Conservation (phyloP, 2,329 filamentous ascomycete species). For the Mycocentrospora acerina region DNA sequence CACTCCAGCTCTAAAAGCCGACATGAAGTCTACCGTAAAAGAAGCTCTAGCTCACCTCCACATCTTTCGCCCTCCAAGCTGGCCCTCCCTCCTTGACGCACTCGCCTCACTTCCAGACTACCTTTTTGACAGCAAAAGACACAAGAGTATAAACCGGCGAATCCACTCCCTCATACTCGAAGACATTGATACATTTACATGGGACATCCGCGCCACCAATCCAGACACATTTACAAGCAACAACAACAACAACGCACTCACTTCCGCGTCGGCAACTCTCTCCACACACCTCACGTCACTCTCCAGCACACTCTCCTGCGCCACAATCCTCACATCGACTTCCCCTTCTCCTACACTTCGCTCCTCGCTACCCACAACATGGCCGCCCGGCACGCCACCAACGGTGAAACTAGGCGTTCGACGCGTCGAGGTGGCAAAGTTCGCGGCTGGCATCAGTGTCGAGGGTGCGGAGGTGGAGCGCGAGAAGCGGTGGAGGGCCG, state of each 20-base stretch:
- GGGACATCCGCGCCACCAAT: slow-evolving; percentile 8
- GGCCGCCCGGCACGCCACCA: slow-evolving; percentile 22
- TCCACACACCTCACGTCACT: slow-evolving; percentile 13
- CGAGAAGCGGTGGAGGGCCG: slow-evolving; percentile 37
- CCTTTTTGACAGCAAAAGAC: slow-evolving; percentile 52
- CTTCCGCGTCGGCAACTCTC: slow-evolving; percentile 16
- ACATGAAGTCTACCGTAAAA: slow-evolving; percentile 33
- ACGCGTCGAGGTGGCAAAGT: slow-evolving; percentile 36
- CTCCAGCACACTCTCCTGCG: slow-evolving; percentile 11
- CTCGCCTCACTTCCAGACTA: slow-evolving; percentile 51
- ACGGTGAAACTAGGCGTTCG: slow-evolving; percentile 38
- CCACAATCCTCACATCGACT: slow-evolving; percentile 14
- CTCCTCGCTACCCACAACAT: slow-evolving; percentile 29
- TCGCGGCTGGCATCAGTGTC: slow-evolving; percentile 41
- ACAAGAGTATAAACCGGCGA: slow-evolving; percentile 49
- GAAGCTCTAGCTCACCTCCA: slow-evolving; percentile 57
- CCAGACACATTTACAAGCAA: not conserved
- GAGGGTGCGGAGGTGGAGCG: slow-evolving; percentile 42
- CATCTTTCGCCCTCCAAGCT: slow-evolving; percentile 58
- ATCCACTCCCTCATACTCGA: slow-evolving; percentile 58
- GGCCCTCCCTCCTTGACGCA: slow-evolving; percentile 52
- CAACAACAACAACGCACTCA: slow-evolving; percentile 8
- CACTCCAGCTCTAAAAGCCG: slow-evolving; percentile 7
- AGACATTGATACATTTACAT: slow-evolving; percentile 54
- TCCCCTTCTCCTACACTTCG: slow-evolving; percentile 14